These are phyloP conservation scores for Myxozyma monticola DNA, from an alignment of 805 yeast species.

Conservation along the genomic window DNA sequence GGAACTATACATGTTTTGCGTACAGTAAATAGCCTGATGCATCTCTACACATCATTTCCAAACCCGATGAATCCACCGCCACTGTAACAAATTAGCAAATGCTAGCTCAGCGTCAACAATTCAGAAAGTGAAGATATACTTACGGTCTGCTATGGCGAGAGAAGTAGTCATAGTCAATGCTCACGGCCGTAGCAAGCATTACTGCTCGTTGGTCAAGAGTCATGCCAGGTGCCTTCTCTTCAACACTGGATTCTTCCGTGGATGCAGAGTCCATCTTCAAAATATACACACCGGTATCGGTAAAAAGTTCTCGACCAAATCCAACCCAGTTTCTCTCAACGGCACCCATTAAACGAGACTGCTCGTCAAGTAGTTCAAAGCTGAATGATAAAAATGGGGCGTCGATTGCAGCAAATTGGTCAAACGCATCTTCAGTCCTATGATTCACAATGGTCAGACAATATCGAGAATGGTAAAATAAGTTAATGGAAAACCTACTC, in stretches of 20 bases:
- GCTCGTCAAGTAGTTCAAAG: conserved; percentile 69
- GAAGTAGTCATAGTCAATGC: conserved; percentile 94
- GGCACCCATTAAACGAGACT: conserved; percentile 62
- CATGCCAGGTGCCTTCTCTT: conserved; percentile 42
- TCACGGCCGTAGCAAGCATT: conserved; percentile 80
- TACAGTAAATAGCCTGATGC: too few relatives aligned
- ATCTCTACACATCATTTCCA: conserved; percentile 1
- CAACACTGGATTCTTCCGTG: conserved; percentile 49
- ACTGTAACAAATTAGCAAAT: neutral
- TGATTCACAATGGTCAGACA: neutral
- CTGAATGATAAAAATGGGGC: conserved; percentile 84
- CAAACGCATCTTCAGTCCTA: conserved; percentile 40
- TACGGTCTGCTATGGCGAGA: conserved; percentile 52
- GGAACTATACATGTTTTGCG: too few relatives aligned
- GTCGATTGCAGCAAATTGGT: conserved; percentile 85
- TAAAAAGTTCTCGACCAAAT: conserved; percentile 83
- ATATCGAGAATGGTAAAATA: too few relatives aligned
- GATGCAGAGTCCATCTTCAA: conserved; percentile 70
- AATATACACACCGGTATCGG: conserved; percentile 92
- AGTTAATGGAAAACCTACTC: neutral
- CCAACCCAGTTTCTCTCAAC: conserved; percentile 97
- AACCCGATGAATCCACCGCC: conserved; percentile 9
- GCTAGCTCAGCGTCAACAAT: neutral
- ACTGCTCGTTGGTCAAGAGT: conserved; percentile 83
- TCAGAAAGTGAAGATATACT: neutral